phyloP scores from a whole-genome alignment of 2,329 filamentous ascomycete genomes.

The Ilyonectria destructans region DNA sequence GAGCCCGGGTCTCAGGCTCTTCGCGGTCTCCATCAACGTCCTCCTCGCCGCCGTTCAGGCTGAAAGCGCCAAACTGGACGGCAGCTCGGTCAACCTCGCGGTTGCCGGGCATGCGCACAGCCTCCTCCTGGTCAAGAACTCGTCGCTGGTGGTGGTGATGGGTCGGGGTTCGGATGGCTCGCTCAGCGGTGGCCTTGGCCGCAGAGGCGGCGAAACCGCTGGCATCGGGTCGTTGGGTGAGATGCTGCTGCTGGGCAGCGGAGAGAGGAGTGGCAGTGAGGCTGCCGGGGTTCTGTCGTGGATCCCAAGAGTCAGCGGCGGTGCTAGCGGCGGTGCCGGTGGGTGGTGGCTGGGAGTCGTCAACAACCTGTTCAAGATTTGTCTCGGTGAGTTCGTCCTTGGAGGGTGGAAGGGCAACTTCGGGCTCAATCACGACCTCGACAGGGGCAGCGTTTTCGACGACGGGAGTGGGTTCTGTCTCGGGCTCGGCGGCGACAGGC shows the following conservation, averaged over 20 bases:
- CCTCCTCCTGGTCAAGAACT: conserved; percentile 94
- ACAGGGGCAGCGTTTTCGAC: conserved; percentile 51
- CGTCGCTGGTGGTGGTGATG: conserved; percentile 78
- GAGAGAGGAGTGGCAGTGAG: conserved; percentile 78
- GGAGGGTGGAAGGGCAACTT: conserved; percentile 74
- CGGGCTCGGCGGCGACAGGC: conserved; percentile 54
- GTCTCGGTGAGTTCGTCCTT: conserved; percentile 90
- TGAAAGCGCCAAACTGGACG: conserved; percentile 97
- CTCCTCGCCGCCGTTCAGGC: conserved; percentile 85
- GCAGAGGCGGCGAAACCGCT: conserved; percentile 86
- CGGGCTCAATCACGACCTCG: conserved; percentile 51
- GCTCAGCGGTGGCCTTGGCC: conserved; percentile 80
- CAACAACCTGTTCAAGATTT: conserved; percentile 92
- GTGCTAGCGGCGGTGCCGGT: conserved; percentile 93
- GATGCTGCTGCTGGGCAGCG: conserved; percentile 75
- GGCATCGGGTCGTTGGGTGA: conserved; percentile 67
- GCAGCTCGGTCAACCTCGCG: conserved; percentile 93
- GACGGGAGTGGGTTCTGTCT: conserved; percentile 55
- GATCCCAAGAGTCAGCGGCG: conserved; percentile 87
- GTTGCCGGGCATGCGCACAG: conserved; percentile 98
- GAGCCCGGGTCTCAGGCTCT: conserved; percentile 93
- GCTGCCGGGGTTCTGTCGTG: conserved; percentile 72
- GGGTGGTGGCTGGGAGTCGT: conserved; percentile 82
- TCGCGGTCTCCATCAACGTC: conserved; percentile 96
- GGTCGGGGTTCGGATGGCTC: conserved; percentile 79